A percentile compares a stretch with the other conserved stretches of the same genome.
These are phyloP conservation scores for Catunica adiposa DNA, from an alignment of 2,329 filamentous ascomycete species.

Conservation along the genomic window DNA sequence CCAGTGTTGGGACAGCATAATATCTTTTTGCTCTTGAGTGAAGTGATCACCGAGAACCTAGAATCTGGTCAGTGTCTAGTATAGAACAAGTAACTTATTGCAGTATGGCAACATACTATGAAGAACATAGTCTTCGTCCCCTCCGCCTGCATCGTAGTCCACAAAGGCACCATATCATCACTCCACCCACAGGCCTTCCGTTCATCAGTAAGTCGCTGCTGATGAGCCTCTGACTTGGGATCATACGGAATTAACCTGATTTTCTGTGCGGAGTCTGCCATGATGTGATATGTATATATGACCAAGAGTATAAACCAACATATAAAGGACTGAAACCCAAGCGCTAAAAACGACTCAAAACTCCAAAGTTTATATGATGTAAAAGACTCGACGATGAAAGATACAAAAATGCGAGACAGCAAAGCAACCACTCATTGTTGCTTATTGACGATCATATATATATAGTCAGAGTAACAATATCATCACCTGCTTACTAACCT, in stretches of 20 bases:
- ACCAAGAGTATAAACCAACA: not conserved
- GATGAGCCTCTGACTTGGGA: slow-evolving; percentile 23
- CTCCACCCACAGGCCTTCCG: slow-evolving; percentile 31
- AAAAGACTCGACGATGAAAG: too few species aligned
- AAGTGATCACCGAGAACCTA: slow-evolving; percentile 3
- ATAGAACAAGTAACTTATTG: too few species aligned
- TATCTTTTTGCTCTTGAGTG: slow-evolving; percentile 1
- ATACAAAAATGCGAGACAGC: too few species aligned
- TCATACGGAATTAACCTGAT: slow-evolving; percentile 30
- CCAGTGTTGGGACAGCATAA: not conserved
- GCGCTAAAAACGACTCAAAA: not conserved
- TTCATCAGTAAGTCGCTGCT: slow-evolving; percentile 26
- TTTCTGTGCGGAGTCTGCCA: slow-evolving; percentile 8
- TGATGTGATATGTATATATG: not conserved
- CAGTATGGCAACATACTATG: slow-evolving; percentile 21
- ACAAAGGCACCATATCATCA: slow-evolving; percentile 22
- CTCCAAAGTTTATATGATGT: too few species aligned
- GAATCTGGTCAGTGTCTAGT: not conserved
- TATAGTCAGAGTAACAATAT: too few species aligned
- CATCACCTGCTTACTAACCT: too few species aligned
- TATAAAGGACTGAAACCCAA: not conserved
- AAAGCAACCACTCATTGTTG: too few species aligned
- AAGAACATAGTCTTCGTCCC: slow-evolving; percentile 26
- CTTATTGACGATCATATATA: too few species aligned
- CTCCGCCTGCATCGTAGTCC: slow-evolving; percentile 21